Percentiles rank a stretch among this genome's conserved stretches.
Evolutionary conservation across 2,329 filamentous ascomycete species (phyloP).

Genomic region (Colletotrichum lindemuthianum): DNA sequence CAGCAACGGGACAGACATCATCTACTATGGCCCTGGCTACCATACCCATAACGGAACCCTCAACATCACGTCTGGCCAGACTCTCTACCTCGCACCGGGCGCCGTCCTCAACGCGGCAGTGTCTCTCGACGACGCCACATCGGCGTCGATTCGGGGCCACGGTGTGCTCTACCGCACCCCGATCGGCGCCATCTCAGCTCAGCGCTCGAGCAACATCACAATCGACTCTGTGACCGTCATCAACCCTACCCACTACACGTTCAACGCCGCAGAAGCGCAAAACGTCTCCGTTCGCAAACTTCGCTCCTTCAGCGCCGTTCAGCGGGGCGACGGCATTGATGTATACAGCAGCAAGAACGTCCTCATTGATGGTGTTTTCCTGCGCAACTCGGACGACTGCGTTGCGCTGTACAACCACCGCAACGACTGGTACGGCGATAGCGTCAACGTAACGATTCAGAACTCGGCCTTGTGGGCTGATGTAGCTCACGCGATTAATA

Average conservation of each 20-base stretch:
- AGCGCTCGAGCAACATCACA: constrained; percentile 32
- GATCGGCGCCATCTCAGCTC: constrained; percentile 27
- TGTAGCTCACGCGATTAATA: constrained; percentile 46
- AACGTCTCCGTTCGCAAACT: constrained; percentile 34
- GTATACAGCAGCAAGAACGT: constrained; percentile 39
- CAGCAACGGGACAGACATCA: constrained; percentile 15
- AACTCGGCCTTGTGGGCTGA: constrained; percentile 44
- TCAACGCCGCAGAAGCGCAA: constrained; percentile 32
- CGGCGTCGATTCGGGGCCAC: constrained; percentile 36
- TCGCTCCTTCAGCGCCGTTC: constrained; percentile 33
- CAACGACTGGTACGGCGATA: constrained; percentile 43
- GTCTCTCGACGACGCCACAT: constrained; percentile 23
- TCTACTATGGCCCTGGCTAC: constrained; percentile 40
- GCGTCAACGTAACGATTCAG: constrained; percentile 43
- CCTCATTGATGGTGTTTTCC: constrained; percentile 43
- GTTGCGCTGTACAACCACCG: constrained; percentile 47
- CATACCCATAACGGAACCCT: constrained; percentile 31
- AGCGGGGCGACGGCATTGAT: constrained; percentile 41
- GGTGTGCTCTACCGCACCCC: constrained; percentile 36
- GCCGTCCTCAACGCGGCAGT: constrained; percentile 6
- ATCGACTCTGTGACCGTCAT: constrained; percentile 37
- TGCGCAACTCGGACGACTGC: constrained; percentile 48
- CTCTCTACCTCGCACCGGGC: neutral
- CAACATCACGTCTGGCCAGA: constrained; percentile 24
- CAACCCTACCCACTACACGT: constrained; percentile 23